Conservation (phyloP, 192 early-diverging fungal species). For the Umbelopsis sp. region DNA sequence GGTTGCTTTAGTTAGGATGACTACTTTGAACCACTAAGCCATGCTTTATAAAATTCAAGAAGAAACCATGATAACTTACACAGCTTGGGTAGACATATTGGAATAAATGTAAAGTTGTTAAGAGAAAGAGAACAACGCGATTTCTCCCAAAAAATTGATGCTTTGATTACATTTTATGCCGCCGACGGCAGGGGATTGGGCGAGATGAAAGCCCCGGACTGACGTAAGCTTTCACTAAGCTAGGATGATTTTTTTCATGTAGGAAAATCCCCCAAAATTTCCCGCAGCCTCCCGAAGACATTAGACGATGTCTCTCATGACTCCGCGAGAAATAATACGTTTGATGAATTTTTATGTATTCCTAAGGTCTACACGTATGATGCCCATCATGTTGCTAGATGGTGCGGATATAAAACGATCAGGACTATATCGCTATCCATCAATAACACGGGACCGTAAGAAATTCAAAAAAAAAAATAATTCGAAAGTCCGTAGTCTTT, state of each 20-base stretch:
- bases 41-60: not conserved
- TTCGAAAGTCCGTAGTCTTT: slow-evolving; percentile 13
- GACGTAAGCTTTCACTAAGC: slow-evolving; percentile 10
- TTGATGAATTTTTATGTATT: too few species aligned
- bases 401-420: not conserved
- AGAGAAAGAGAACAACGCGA: slow-evolving; percentile 12
- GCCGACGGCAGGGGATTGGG: slow-evolving; percentile 11
- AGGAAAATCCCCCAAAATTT: slow-evolving; percentile 14
- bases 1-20: slow-evolving; percentile 3
- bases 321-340: not conserved
- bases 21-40: not conserved
- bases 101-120: not conserved
- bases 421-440: slow-evolving; percentile 14
- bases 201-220: slow-evolving; percentile 18
- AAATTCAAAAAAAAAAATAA: slow-evolving; percentile 18
- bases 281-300: slow-evolving; percentile 10
- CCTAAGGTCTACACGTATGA: not conserved
- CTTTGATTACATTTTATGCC: slow-evolving; percentile 13
- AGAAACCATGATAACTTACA: not conserved
- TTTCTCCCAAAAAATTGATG: not conserved
- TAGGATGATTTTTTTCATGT: slow-evolving; percentile 13
- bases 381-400: not conserved
- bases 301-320: not conserved
- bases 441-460: slow-evolving; percentile 9
- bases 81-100: slow-evolving; percentile 7